Base-by-base conservation (phyloP, 2,329 filamentous ascomycete genomes). In the Clonostachys rosea region DNA sequence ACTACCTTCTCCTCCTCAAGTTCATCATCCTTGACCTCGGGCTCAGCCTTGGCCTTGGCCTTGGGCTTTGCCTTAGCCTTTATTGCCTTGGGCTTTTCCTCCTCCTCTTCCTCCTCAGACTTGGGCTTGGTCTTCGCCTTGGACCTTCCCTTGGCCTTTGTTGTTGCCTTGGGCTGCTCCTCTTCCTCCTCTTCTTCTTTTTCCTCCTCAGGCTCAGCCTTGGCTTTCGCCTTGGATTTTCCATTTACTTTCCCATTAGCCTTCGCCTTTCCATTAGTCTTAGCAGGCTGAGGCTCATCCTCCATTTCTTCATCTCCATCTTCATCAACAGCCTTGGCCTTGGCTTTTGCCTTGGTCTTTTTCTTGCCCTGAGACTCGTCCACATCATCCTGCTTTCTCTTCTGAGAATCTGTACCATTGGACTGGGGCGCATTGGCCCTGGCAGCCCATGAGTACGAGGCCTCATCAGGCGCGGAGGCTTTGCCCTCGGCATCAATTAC, bases 81-180 rank as follows among this genome's bases (percentile, higher is more conserved):
- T 3, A 4, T 52, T 47, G 48, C 58, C 50, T 58, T 59, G 30
- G 67, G 63, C 34, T 67, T 69, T 46, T 75, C 72, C 2, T 65
- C 30, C 24, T 47, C 46, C 59, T 59, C 3, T n/a, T 39, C 36
- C 46, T 30, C 39, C 54, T 18, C 42, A 20, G 47, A 13, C 30
- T 53, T 49, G n/a, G 52, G 65, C 42, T 76, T 69, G 43, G 75
- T 55, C 5, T 54, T 54, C 11, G 58, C 69, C 46, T 77, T 57
- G 2, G 52, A 50, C n/a, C 59, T 56, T 18, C 50, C 50, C 40
- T 41, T 35, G 13, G 58, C 69, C 46, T 76, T 57, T 3, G 52
- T 50, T n/a, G 59, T 56, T 18, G 50, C 50, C 40, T 41, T 35
- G 17, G 33, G 16, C 40, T 47, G 7, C 43, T 24, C 36, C 40